Base-by-base conservation (phyloP, 257 asterid species). In the Fraxinus cuspidata region DNA sequence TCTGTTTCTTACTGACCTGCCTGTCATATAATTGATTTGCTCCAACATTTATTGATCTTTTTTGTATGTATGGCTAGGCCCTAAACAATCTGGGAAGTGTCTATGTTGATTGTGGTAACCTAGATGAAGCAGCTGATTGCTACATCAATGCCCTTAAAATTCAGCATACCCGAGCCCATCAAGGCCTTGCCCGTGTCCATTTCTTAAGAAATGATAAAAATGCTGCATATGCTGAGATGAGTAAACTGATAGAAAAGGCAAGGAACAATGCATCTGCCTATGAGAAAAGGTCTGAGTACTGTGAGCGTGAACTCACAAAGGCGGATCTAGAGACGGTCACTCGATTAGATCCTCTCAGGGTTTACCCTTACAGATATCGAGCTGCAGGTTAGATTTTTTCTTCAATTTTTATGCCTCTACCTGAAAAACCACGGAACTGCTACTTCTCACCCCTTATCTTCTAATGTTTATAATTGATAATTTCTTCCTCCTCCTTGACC, bases 161-260 rank as follows among this genome's bases (percentile, higher is more conserved):
- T 83, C 89, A 93, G 82, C 98, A 94, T 74, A 96, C 98, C 8
- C 89, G 99, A 37, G 99, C 99, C 71, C 98, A 96, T 85, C 98
- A 96, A 74, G 99, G 99, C 76, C 97, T 96, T 65, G 99, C 99
- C 49, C 99, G 99, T 21, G 99, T 94, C 81, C 96, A 94, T 89
- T 94, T 66, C 82, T 84, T 96, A 73, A 90, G 87, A 79, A 86
- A 96, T 31, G 97, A 96, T 68, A 96, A 93, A 82, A 87, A 82
- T 60, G 94, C 97, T 32, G 99, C 99, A 0, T 94, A 92, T 67
- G 91, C 91, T 19, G 99, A 96, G 90, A 96, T 96, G 97, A 93
- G 97, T 0, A 91, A 91, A 80, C 89, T 96, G 87, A 92, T 94
- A 42, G 96, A 90, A 73, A 96, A 92, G 85, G 97, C 99, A 27